Percentiles rank a stretch among this genome's conserved stretches.
Conservation (phyloP, 2,329 filamentous ascomycete species). For the Botryotinia convoluta region DNA sequence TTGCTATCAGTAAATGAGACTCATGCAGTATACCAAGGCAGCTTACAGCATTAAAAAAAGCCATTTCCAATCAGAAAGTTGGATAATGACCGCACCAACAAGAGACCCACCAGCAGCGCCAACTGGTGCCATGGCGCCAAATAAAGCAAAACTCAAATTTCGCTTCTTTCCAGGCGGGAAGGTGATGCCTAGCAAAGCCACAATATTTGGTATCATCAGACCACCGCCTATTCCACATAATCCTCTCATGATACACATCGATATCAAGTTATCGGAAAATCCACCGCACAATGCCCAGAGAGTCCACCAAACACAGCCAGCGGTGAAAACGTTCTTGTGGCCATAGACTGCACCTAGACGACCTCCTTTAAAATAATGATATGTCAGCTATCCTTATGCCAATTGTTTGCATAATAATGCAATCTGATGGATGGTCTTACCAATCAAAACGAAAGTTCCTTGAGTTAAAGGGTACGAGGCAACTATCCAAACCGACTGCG, state of each 20-base stretch:
- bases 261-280: constrained; percentile 44
- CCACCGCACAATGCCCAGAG: constrained; percentile 30
- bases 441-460: constrained; percentile 21
- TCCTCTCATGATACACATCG: constrained; percentile 46
- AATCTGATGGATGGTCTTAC: not conserved
- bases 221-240: constrained; percentile 50
- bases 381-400: not conserved
- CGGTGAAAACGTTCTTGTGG: constrained; percentile 17
- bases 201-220: constrained; percentile 49
- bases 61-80: constrained; percentile 42
- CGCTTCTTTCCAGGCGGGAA: constrained; percentile 47
- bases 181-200: constrained; percentile 48
- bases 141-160: constrained; percentile 46
- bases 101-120: constrained; percentile 44
- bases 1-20: not conserved
- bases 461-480: constrained; percentile 21
- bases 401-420: not conserved
- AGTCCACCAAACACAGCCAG: constrained; percentile 20
- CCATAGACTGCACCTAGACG: constrained; percentile 21
- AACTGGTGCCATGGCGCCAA: constrained; percentile 47
- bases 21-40: not conserved
- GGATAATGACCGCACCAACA: constrained; percentile 41
- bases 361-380: constrained; percentile 4
- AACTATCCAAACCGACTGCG: constrained; percentile 13
- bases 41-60: constrained; percentile 41